Conservation (phyloP, 805 yeast species). For the Metschnikowia corniflorae region DNA sequence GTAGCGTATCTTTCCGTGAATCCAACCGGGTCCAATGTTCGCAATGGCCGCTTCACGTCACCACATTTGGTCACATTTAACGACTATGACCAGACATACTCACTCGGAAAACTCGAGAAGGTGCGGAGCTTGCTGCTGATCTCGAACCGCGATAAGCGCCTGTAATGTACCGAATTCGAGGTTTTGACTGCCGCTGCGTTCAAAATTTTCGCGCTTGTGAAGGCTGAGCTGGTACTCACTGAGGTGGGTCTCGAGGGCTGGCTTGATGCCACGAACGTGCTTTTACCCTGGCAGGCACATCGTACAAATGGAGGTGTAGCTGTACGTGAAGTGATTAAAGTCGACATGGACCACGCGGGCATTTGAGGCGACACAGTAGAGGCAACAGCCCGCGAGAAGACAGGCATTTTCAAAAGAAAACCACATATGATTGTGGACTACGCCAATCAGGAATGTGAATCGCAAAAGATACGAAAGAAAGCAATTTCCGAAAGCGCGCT, state of each 20-base stretch:
- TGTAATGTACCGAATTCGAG: conserved; percentile 88
- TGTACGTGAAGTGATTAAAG: conserved; percentile 74
- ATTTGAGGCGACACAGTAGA: conserved; percentile 64
- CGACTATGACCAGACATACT: conserved; percentile 65
- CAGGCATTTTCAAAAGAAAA: conserved; percentile 69
- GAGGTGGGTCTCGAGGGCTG: conserved; percentile 95
- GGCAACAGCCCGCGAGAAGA: conserved; percentile 75
- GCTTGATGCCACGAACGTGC: conserved; percentile 82
- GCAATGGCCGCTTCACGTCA: conserved; percentile 79
- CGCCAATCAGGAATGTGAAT: conserved; percentile 30
- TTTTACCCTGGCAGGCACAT: conserved; percentile 20
- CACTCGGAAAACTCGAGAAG: conserved; percentile 40
- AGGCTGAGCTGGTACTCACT: conserved; percentile 73
- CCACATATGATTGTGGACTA: conserved; percentile 52
- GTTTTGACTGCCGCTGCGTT: conserved; percentile 81
- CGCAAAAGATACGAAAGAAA: conserved; percentile 40
- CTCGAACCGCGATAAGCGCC: conserved; percentile 34
- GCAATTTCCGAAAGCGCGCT: conserved; percentile 36
- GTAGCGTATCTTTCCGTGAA: conserved; percentile 75
- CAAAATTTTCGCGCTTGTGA: conserved; percentile 57
- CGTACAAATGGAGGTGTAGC: conserved; percentile 38
- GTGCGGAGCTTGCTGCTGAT: conserved; percentile 41
- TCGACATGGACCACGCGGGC: conserved; percentile 81
- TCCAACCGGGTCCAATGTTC: conserved; percentile 44
- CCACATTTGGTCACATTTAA: conserved; percentile 76